Evolutionary conservation across 495 filamentous ascomycete genomes (phyloP), one percentile per base, ranked within the genome.

Genomic region (Astrocystis sublimbata): DNA sequence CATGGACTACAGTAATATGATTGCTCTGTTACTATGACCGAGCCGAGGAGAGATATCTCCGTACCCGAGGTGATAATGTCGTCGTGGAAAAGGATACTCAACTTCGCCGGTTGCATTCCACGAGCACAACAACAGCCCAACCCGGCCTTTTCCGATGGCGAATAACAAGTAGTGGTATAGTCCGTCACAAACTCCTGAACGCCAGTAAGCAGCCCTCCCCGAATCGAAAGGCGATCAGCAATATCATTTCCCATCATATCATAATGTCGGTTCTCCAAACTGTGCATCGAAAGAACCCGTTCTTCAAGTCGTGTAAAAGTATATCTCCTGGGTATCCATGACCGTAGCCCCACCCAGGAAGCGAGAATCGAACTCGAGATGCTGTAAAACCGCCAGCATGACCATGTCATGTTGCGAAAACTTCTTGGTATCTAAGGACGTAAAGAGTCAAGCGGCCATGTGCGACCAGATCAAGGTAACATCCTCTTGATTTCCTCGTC

Each of bases 401-500:
- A 64, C 61, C 67, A 65, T 61, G 70, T 72, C 70, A 68, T 62
- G 63, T 68, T 61, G 68, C 63, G 62, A 70, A 66, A 57, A 50
- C 56, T 59, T 63, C 63, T 63, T 54, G 43, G 65, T 65, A 58
- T 72, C 70, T 68, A 68, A 64, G 63, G 63, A 65, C 49, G 21
- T 62, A 70, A 56, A 66, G 36, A 49, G 46, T 53, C 41, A 41
- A 31, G 35, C 19, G 53, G 42, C 33, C 30, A 12, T 45, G 36
- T 21, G 46, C n/a, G 31, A 23, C 26, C 40, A 13, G 26, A 75
- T 76, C 78, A 78, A 17, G 83, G 83, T 19, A 85, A 69, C 73
- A 85, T 83, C 54, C 76, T 73, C 71, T 83, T 81, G 62, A 81
- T 78, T 72, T 85, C 83, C 68, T 85, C 87, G 61, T 90, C 87